Percentiles rank a stretch among this genome's conserved stretches.
Conservation (phyloP, 1,284 basidiomycete genomes). For the Sanguinoderma infundibulare region DNA sequence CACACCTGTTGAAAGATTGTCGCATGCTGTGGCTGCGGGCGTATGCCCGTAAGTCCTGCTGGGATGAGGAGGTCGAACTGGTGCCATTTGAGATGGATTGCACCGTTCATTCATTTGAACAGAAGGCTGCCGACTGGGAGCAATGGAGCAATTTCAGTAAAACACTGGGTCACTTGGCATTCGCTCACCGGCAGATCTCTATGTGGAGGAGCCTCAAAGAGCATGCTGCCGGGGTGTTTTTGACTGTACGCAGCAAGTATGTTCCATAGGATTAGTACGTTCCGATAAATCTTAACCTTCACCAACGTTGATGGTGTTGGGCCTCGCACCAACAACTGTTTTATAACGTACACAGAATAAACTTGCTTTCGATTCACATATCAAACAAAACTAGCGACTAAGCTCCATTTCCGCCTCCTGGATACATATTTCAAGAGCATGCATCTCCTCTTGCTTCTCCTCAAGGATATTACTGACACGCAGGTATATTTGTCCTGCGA, state of each 20-base stretch:
- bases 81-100: constrained; percentile 7
- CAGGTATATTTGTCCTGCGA: too few species aligned
- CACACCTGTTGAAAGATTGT: too few species aligned
- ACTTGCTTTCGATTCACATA: too few species aligned
- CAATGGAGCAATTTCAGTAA: neutral
- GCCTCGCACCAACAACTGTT: too few species aligned
- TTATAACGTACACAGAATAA: too few species aligned
- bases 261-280: neutral
- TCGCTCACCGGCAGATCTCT: neutral
- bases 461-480: too few species aligned
- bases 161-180: neutral
- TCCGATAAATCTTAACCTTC: neutral
- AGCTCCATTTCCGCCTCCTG: too few species aligned
- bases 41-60: neutral
- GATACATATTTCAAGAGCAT: too few species aligned
- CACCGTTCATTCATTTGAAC: neutral
- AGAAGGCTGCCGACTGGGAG: neutral
- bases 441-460: too few species aligned
- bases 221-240: neutral
- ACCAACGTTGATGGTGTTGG: neutral
- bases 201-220: neutral
- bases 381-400: too few species aligned
- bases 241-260: neutral
- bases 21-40: neutral
- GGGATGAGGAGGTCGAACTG: neutral